Conservation (phyloP, 2,329 filamentous ascomycete genomes). For the Talaromyces sp. region DNA sequence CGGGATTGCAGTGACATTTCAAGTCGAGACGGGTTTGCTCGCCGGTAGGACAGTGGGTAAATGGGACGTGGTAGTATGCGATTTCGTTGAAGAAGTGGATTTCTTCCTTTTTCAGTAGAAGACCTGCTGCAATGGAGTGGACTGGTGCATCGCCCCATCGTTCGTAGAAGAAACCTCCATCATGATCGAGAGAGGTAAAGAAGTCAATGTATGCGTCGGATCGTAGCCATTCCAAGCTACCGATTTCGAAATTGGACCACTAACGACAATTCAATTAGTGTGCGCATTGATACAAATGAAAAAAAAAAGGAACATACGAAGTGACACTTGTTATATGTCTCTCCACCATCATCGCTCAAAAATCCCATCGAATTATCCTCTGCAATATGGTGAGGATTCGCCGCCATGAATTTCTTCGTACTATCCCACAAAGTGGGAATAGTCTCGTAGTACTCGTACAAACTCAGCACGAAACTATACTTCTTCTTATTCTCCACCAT, state of each 20-base stretch:
- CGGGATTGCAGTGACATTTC: conserved; percentile 90
- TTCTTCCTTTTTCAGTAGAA: conserved; percentile 86
- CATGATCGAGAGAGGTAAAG: conserved; percentile 79
- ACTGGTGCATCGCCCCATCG: conserved; percentile 97
- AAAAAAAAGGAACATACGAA: conserved; percentile 59
- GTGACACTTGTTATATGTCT: conserved; percentile 95
- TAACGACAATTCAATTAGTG: conserved; percentile 30
- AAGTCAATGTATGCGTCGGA: conserved; percentile 84
- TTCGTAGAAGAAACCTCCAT: conserved; percentile 98
- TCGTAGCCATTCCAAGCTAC: conserved; percentile 87
- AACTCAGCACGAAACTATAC: conserved; percentile 91
- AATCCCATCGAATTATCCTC: conserved; percentile 84
- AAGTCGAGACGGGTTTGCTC: conserved; percentile 78
- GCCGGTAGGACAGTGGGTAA: conserved; percentile 92
- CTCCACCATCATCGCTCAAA: conserved; percentile 83
- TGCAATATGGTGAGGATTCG: conserved; percentile 81
- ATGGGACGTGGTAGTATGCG: conserved; percentile 95
- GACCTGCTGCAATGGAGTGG: conserved; percentile 87
- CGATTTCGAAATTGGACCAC: conserved; percentile 99
- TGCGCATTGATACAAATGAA: neutral
- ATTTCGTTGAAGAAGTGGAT: conserved; percentile 99
- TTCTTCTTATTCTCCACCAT: conserved; percentile 97
- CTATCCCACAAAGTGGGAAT: conserved; percentile 96
- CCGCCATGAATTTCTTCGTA: conserved; percentile 87
- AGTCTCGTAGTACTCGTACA: conserved; percentile 95